Evolutionary conservation across 2,329 filamentous ascomycete genomes (phyloP).

Genomic region (Raffaelea arxii): DNA sequence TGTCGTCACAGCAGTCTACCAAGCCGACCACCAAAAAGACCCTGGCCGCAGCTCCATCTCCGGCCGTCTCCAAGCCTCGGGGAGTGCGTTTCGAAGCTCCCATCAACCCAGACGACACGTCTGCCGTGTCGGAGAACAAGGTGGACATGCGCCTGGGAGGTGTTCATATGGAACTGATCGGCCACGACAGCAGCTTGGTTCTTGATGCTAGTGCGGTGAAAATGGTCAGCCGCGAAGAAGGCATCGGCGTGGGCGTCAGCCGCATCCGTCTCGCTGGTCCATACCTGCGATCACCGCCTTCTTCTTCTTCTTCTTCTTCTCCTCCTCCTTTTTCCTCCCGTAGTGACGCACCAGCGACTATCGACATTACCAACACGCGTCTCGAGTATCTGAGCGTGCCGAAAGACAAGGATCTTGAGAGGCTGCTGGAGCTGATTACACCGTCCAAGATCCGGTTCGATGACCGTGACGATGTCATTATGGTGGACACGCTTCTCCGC

Average conservation of each 20-base stretch:
- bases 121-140: conserved; percentile 48
- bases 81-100: conserved; percentile 49
- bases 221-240: conserved; percentile 63
- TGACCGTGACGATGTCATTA: conserved; percentile 81
- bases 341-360: conserved; percentile 49
- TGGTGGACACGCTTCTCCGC: conserved; percentile 81
- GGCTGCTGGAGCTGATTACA: conserved; percentile 74
- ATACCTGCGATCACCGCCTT: conserved; percentile 44
- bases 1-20: no score
- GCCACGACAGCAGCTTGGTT: conserved; percentile 64
- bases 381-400: conserved; percentile 66
- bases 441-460: conserved; percentile 85
- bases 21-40: neutral
- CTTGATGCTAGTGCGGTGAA: conserved; percentile 77
- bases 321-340: no score
- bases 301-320: no score
- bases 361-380: conserved; percentile 56
- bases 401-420: conserved; percentile 70
- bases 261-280: conserved; percentile 69
- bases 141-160: conserved; percentile 70
- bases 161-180: conserved; percentile 63
- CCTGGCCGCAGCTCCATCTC: conserved; percentile 19
- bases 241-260: conserved; percentile 63
- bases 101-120: conserved; percentile 34
- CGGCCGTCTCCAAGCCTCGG: conserved; percentile 29